Conservation (phyloP, 495 filamentous ascomycete genomes). For the Articulospora tetracladia region DNA sequence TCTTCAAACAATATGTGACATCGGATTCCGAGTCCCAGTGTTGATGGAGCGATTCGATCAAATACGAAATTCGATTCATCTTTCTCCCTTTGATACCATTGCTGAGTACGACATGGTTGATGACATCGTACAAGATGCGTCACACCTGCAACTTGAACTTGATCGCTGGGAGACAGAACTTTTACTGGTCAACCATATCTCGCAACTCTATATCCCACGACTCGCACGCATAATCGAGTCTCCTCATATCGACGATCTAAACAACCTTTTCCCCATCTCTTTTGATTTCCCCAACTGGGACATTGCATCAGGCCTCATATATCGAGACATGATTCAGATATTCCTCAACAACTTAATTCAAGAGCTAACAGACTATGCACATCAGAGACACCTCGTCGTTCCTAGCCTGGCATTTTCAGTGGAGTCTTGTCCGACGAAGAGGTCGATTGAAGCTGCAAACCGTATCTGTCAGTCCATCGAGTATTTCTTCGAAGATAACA, state of each 20-base stretch:
- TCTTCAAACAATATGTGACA: background rate
- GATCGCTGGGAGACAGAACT: background rate
- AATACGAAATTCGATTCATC: background rate
- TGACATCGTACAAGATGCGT: background rate
- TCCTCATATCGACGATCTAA: background rate
- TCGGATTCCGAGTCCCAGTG: background rate
- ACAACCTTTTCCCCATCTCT: background rate
- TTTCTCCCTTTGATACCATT: background rate
- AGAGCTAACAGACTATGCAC: background rate
- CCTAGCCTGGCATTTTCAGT: background rate
- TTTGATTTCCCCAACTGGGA: constrained; percentile 4
- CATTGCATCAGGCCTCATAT: background rate
- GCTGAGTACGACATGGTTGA: background rate
- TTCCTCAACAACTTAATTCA: background rate
- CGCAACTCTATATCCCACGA: constrained; percentile 4
- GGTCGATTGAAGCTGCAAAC: background rate
- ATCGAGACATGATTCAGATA: constrained; percentile 2
- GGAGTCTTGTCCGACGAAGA: background rate
- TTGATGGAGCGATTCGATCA: constrained; percentile 1
- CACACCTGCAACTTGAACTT: background rate
- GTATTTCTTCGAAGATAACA: constrained; percentile 15
- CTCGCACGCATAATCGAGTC: background rate
- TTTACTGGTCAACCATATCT: background rate
- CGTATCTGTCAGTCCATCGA: constrained; percentile 18
- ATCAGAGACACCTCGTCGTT: background rate